These are phyloP conservation scores for Neoboletus subvelutipes DNA, from an alignment of 768 basidiomycete genomes.

Conservation along the genomic window DNA sequence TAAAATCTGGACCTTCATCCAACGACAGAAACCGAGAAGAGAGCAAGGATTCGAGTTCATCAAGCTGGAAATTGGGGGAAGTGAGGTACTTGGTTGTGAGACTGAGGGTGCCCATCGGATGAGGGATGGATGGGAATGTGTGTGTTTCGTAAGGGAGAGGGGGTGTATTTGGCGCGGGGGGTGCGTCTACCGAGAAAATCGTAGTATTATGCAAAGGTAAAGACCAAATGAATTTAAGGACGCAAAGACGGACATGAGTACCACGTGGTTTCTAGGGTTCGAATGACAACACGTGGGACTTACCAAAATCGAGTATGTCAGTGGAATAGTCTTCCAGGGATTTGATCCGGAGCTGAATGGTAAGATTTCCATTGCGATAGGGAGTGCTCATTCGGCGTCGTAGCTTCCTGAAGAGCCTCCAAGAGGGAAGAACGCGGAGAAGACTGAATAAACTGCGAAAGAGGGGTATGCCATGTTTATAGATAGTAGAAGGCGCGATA, in stretches of 20 bases:
- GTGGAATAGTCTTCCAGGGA: conserved; percentile 31
- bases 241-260: conserved; percentile 31
- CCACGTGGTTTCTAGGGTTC: conserved; percentile 31
- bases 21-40: conserved; percentile 71
- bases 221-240: conserved; percentile 2
- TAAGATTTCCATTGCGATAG: conserved; percentile 43
- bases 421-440: conserved; percentile 71
- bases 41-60: conserved; percentile 73
- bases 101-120: conserved; percentile 63
- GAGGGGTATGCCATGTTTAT: conserved; percentile 81
- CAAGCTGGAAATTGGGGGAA: conserved; percentile 67
- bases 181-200: conserved; percentile 33
- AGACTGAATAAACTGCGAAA: conserved; percentile 73
- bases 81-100: conserved; percentile 66
- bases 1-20: conserved; percentile 65
- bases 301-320: conserved; percentile 39
- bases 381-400: conserved; percentile 40
- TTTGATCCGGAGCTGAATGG: conserved; percentile 49
- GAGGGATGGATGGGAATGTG: conserved; percentile 63
- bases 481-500: conserved; percentile 70
- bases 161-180: conserved; percentile 39
- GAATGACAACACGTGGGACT: conserved; percentile 24
- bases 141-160: conserved; percentile 53
- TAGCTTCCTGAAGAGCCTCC: conserved; percentile 68
- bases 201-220: conserved; percentile 11